Evolutionary conservation across 148 eudicot genomes (phyloP), one percentile per base, ranked within the genome.

Genomic region (Talinum fruticosum): DNA sequence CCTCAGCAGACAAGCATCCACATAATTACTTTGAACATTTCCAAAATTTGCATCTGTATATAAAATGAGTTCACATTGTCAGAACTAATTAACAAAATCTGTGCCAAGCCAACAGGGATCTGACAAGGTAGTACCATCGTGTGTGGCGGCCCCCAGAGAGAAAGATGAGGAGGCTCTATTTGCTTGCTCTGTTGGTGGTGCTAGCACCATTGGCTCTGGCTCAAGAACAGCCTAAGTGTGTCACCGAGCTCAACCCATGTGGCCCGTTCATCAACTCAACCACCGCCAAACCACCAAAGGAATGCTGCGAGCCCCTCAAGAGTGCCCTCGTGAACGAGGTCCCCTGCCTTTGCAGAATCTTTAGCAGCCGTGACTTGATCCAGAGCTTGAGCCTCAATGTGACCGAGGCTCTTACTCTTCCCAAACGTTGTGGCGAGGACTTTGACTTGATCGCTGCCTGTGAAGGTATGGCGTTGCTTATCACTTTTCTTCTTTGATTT

Each of bases 261-360:
- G 57, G 45, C 0, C 64, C 62, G 1, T 77, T 30, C 49, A 2
- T 73, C 0, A 77, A 77, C 70, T 66, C 77, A 18, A 65, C 74
- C 28, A 37, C 67, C 0, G 49, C 4, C 4, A 29, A 18, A 49
- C 80, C 80, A 18, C 21, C 80, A 18, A 2, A 28, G 2, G 66
- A 10, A 13, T 82, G 84, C 19, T 82, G 84, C 64, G 21, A 6
- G 2, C 77, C 74, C 41, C 77, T 82, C 5, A n/a, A 15, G 61
- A 12, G 0, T 6, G 80, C 29, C 59, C 13, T 68, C 26, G 26
- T 73, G 29, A 33, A 28, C 26, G 57, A 78, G 33, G 29, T 77
- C 23, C 26, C 74, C 0, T 82, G 84, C 3, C 6, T 77, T 2
- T 82, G 84, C 29, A 34, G 29, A n/a, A 54, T 77, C n/a, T 73